A percentile compares a stretch with the other conserved stretches of the same genome.
Evolutionary conservation across 495 filamentous ascomycete species (phyloP).

Genomic region (Friedmanniomyces endolithicus): DNA sequence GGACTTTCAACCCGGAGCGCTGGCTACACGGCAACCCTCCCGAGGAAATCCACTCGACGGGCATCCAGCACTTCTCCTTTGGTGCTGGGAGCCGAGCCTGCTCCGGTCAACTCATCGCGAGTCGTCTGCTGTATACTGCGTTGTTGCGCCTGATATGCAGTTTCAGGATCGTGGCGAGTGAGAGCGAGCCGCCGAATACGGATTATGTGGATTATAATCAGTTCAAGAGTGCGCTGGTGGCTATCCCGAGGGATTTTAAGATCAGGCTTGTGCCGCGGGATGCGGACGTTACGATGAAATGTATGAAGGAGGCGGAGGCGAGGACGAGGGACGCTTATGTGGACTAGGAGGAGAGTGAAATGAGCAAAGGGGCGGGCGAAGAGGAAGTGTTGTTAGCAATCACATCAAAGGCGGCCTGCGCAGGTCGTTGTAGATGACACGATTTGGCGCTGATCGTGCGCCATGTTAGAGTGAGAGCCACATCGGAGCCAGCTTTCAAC

Average conservation of each 20-base stretch:
- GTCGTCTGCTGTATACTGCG: conserved; percentile 38
- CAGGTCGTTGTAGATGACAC: too few species aligned
- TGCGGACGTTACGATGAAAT: conserved; percentile 9
- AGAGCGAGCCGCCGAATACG: conserved; percentile 39
- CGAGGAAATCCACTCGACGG: conserved; percentile 27
- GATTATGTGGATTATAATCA: conserved; percentile 48
- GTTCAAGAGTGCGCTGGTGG: conserved; percentile 43
- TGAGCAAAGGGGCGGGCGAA: too few species aligned
- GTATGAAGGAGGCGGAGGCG: conserved; percentile 12
- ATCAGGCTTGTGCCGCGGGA: conserved; percentile 40
- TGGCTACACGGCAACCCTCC: conserved; percentile 36
- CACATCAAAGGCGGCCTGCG: too few species aligned
- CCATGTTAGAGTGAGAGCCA: too few species aligned
- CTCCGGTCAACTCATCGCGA: conserved; percentile 41
- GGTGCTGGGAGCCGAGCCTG: conserved; percentile 43
- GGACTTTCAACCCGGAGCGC: conserved; percentile 41
- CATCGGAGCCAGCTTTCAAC: too few species aligned
- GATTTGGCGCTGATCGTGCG: too few species aligned
- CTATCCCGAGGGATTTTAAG: conserved; percentile 43
- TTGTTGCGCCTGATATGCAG: conserved; percentile 37
- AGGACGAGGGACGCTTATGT: conserved; percentile 16
- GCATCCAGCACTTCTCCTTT: conserved; percentile 40
- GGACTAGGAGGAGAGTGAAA: too few species aligned
- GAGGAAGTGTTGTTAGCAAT: too few species aligned
- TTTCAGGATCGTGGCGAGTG: conserved; percentile 42